These are phyloP conservation scores for Sechiopsis laciniata DNA, from an alignment of 306 rosid species.

Conservation along the genomic window DNA sequence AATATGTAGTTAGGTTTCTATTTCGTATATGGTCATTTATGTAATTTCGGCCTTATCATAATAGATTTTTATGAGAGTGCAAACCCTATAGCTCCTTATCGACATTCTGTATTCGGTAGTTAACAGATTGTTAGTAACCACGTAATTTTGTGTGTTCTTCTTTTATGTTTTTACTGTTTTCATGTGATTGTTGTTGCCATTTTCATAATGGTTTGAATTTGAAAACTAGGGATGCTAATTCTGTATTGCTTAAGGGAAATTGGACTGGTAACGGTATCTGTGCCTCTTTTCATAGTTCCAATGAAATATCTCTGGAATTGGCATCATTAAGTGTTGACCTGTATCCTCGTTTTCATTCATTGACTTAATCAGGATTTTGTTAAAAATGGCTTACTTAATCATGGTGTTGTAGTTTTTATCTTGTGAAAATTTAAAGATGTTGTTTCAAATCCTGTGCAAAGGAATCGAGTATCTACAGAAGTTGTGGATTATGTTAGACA, in stretches of 20 bases:
- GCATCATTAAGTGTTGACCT: neutral
- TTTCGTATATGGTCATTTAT: too few relatives aligned
- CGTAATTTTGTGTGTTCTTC: too few relatives aligned
- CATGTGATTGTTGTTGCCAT: too few relatives aligned
- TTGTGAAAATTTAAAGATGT: neutral
- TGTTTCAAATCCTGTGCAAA: neutral
- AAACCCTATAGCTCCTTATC: too few relatives aligned
- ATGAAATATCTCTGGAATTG: neutral
- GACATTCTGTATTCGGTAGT: too few relatives aligned
- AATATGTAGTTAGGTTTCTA: too few relatives aligned
- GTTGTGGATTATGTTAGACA: neutral
- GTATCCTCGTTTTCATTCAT: neutral
- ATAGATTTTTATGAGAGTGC: too few relatives aligned
- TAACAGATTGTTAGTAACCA: too few relatives aligned
- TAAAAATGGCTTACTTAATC: neutral
- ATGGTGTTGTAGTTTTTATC: neutral
- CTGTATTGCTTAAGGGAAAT: neutral
- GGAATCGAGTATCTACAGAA: neutral
- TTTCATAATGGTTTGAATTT: neutral
- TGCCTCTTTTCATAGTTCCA: neutral
- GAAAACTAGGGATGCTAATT: neutral
- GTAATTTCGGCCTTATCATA: too few relatives aligned
- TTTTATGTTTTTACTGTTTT: too few relatives aligned
- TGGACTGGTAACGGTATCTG: neutral
- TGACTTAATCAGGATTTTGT: neutral